Evolutionary conservation across 2,329 filamentous ascomycete species (phyloP).

Genomic region (Coniochaeta sp.): DNA sequence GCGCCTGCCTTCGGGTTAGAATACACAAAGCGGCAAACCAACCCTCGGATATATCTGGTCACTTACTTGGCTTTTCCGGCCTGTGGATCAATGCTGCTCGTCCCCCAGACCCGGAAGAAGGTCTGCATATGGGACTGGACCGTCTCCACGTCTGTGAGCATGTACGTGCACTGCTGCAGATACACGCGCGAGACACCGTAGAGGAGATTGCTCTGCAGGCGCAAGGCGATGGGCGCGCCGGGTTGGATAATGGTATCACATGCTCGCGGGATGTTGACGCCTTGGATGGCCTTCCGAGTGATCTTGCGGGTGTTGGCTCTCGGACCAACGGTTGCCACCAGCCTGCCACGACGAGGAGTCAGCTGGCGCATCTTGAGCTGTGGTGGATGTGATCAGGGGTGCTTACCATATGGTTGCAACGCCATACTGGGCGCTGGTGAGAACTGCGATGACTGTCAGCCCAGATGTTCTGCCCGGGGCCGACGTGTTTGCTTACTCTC

Average conservation of each 20-base stretch:
- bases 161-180: conserved; percentile 77
- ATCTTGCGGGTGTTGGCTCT: conserved; percentile 66
- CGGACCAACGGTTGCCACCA: conserved; percentile 79
- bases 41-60: background rate
- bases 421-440: conserved; percentile 81
- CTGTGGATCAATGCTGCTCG: conserved; percentile 58
- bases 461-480: background rate
- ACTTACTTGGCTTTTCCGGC: conserved; percentile 66
- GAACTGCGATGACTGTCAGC: conserved; percentile 43
- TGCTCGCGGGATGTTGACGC: conserved; percentile 79
- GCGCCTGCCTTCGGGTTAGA: conserved; percentile 40
- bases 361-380: background rate
- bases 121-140: conserved; percentile 66
- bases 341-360: conserved; percentile 43
- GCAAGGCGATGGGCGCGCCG: conserved; percentile 78
- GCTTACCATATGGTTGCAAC: conserved; percentile 88
- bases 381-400: too few species aligned
- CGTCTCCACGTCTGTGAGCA: conserved; percentile 71
- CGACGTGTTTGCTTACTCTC: conserved; percentile 57
- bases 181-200: conserved; percentile 83
- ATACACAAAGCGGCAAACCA: background rate
- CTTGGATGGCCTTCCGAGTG: conserved; percentile 77
- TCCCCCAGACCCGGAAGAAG: conserved; percentile 51
- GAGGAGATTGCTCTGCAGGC: conserved; percentile 82
- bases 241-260: conserved; percentile 79